These are phyloP conservation scores for Eucalyptus globulus DNA, from an alignment of 345 rosid species.

Conservation along the genomic window DNA sequence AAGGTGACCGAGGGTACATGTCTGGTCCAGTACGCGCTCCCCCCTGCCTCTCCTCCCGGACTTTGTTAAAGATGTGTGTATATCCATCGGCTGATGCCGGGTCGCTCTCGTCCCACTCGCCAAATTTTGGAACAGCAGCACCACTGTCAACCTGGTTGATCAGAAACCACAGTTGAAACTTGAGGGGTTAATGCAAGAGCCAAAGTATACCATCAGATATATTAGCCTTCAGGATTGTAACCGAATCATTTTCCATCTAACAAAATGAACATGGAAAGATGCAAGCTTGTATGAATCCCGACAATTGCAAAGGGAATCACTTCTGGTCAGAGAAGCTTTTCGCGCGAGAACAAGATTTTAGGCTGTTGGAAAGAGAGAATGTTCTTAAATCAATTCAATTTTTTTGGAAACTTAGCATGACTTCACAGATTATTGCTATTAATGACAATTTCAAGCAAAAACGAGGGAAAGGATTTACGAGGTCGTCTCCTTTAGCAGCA, in stretches of 20 bases:
- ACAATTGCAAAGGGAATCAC: background rate
- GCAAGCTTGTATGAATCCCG: background rate
- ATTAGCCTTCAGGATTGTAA: background rate
- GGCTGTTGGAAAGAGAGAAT: background rate
- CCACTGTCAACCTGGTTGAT: slow-evolving; percentile 46
- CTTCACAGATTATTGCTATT: background rate
- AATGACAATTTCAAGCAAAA: background rate
- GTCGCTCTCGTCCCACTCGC: slow-evolving; percentile 84
- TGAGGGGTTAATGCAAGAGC: background rate
- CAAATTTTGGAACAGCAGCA: slow-evolving; percentile 84
- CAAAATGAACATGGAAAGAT: background rate
- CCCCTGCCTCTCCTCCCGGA: slow-evolving; percentile 59
- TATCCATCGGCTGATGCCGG: slow-evolving; percentile 81
- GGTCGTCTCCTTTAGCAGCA: slow-evolving; percentile 44
- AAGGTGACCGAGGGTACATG: slow-evolving; percentile 20
- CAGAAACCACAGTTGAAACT: background rate
- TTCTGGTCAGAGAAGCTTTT: background rate
- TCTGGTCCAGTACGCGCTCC: slow-evolving; percentile 31
- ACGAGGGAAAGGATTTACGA: slow-evolving; percentile 24
- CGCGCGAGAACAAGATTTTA: background rate
- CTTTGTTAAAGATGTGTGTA: slow-evolving; percentile 81
- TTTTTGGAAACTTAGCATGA: background rate
- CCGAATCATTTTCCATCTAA: background rate
- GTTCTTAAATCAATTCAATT: background rate
- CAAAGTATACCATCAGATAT: background rate